Base-by-base conservation (phyloP, 2,329 filamentous ascomycete species). In the Colletotrichum caudatum region DNA sequence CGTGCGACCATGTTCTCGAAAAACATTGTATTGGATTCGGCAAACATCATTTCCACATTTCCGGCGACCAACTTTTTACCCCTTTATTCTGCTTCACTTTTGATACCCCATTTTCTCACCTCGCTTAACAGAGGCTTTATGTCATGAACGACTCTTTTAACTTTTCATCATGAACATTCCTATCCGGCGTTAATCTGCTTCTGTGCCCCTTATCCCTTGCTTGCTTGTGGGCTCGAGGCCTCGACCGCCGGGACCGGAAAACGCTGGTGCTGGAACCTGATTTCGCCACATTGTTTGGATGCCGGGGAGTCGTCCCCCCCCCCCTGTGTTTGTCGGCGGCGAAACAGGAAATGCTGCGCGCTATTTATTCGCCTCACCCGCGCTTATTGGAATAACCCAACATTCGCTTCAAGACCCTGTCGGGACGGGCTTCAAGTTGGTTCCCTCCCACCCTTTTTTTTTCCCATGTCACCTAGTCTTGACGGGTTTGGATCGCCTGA, bases 41-140 rank as follows among this genome's bases (percentile, higher is more conserved):
- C 63, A 50, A 56, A 67, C 66, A 59, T 73, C 56, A 67, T 74
- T 66, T 65, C 60, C 56, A 64, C 54, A 67, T 58, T 56, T 68
- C 26, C 64, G 57, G 37, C 58, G 48, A 69, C 65, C 48, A 69
- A 69, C 70, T 50, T 64, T 44, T 60, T 26, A 37, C 35, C 35
- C 29, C 9, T 39, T 39, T 67, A 66, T 71, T 66, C 73, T 73
- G 62, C 51, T 73, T 69, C 64, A 53, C 66, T 71, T 81, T 81
- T 81, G 80, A 81, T 81, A 81, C 80, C 80, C 77, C 74, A 66
- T 75, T 76, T 66, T 72, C 73, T 70, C 44, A 65, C 66, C 59
- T 71, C 63, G 29, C 64, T 59, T 48, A n/a, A n/a, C 29, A 29
- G 69, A 69, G 65, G 69, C 39, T 48, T 67, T 69, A 71, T 71